Evolutionary conservation across 2,329 filamentous ascomycete genomes (phyloP).

Genomic region (Mollisiaceae sp.): DNA sequence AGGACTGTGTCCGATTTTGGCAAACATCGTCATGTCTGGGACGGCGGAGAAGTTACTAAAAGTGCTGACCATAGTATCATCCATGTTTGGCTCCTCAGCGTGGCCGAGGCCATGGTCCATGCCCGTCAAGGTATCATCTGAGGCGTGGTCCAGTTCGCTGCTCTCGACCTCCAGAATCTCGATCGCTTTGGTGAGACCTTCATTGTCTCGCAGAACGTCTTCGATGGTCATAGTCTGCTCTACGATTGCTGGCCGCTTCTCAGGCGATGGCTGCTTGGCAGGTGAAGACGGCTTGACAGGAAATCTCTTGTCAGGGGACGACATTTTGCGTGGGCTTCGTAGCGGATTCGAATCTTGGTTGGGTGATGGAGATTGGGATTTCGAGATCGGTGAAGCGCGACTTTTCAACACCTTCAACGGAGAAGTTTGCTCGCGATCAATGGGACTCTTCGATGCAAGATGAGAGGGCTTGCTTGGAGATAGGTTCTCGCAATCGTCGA

Average conservation of each 20-base stretch:
- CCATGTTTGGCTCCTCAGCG: constrained; percentile 43
- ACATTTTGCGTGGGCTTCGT: constrained; percentile 54
- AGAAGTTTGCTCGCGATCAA: constrained; percentile 35
- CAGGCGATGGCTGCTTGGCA: constrained; percentile 28
- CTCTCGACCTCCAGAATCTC: constrained; percentile 63
- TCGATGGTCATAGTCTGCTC: constrained; percentile 47
- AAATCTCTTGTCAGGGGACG: constrained; percentile 61
- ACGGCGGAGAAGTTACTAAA: constrained; percentile 89
- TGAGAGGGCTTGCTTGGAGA: constrained; percentile 38
- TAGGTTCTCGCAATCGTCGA: constrained; percentile 38
- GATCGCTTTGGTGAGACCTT: constrained; percentile 62
- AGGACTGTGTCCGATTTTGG: constrained; percentile 71
- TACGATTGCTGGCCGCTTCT: constrained; percentile 42
- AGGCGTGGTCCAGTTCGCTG: constrained; percentile 38
- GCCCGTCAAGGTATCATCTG: constrained; percentile 38
- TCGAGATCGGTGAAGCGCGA: constrained; percentile 31
- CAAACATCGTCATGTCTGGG: constrained; percentile 84
- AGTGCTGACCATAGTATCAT: constrained; percentile 44
- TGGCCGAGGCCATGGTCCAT: constrained; percentile 43
- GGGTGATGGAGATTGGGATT: constrained; percentile 27
- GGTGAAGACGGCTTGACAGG: constrained; percentile 58
- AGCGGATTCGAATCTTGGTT: constrained; percentile 28
- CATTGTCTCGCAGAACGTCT: constrained; percentile 59
- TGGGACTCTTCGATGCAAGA: constrained; percentile 34
- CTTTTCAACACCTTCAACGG: constrained; percentile 42